phyloP scores from a whole-genome alignment of 495 filamentous ascomycete genomes.

The Bryoglossum gracile region DNA sequence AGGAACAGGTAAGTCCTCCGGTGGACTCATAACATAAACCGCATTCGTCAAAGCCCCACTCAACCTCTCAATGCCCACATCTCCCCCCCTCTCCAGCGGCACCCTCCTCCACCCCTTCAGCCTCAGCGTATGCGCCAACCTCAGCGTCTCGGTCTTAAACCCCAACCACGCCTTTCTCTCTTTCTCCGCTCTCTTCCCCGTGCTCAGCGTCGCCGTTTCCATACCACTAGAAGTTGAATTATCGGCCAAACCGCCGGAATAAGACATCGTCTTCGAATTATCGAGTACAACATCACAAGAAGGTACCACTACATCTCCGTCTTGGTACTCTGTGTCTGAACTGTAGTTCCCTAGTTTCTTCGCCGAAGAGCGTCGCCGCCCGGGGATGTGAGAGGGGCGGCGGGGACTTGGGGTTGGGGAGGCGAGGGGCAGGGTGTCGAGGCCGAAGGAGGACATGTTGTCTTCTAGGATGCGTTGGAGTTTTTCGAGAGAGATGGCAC shows the following conservation, averaged over 20 bases:
- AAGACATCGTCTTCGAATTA: conserved; percentile 80
- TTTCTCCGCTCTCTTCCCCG: conserved; percentile 42
- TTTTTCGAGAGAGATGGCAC: conserved; percentile 55
- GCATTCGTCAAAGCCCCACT: conserved; percentile 95
- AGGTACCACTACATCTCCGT: conserved; percentile 64
- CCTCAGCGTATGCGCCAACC: conserved; percentile 77
- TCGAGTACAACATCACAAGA: conserved; percentile 74
- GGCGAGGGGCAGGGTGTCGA: conserved; percentile 24
- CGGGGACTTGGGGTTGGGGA: conserved; percentile 29
- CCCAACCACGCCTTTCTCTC: conserved; percentile 65
- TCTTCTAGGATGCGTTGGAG: conserved; percentile 66
- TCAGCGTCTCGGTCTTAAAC: conserved; percentile 89
- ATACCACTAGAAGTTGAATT: conserved; percentile 33
- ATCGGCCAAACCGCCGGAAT: conserved; percentile 60
- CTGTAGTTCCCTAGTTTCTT: conserved; percentile 33
- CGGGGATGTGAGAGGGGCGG: conserved; percentile 28
- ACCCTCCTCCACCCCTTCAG: conserved; percentile 87
- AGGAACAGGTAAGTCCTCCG: conserved; percentile 43
- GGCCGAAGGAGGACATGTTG: conserved; percentile 40
- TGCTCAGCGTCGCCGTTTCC: conserved; percentile 31
- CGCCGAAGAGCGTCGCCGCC: conserved; percentile 8
- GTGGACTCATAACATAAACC: conserved; percentile 88
- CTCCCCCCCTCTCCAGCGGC: conserved; percentile 57
- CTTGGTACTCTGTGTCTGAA: conserved; percentile 76
- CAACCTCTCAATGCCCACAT: conserved; percentile 75